Percentiles rank a stretch among this genome's conserved stretches.
Conservation (phyloP, 805 yeast species). For the Sporopachydermia lactativora region DNA sequence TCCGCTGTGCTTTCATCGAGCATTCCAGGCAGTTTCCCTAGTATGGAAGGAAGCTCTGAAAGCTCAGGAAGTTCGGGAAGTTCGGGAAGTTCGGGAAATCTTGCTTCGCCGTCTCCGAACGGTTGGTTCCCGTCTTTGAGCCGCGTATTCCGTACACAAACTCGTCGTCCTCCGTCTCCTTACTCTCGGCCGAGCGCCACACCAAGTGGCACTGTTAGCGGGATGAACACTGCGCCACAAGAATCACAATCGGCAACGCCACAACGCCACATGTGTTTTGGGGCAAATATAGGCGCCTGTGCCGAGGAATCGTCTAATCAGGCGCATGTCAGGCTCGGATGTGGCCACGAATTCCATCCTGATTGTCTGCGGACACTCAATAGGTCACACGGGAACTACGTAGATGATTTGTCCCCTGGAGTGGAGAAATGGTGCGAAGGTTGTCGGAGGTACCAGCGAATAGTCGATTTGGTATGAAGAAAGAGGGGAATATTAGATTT, state of each 20-base stretch:
- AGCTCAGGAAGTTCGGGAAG: too few relatives aligned
- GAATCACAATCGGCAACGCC: slow-evolving; percentile 6
- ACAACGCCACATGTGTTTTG: slow-evolving; percentile 15
- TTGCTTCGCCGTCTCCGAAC: not conserved
- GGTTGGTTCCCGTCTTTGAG: not conserved
- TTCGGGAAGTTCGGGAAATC: not conserved
- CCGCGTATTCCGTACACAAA: not conserved
- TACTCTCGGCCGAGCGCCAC: slow-evolving; percentile 5
- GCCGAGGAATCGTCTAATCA: slow-evolving; percentile 5
- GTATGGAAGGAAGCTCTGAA: not conserved
- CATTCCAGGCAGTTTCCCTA: not conserved
- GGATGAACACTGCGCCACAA: slow-evolving; percentile 1
- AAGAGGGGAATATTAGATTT: too few relatives aligned
- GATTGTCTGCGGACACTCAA: slow-evolving; percentile 14
- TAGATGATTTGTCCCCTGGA: slow-evolving; percentile 3
- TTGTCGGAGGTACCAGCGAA: slow-evolving; percentile 14
- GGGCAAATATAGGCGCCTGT: slow-evolving; percentile 13
- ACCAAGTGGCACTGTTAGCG: slow-evolving; percentile 2
- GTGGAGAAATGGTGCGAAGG: slow-evolving; percentile 19
- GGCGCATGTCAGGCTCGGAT: slow-evolving; percentile 11
- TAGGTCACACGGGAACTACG: slow-evolving; percentile 17
- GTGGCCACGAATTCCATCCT: slow-evolving; percentile 19
- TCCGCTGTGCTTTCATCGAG: not conserved
- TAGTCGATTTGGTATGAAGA: not conserved
- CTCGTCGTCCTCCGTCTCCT: slow-evolving; percentile 5